A percentile compares a stretch with the other conserved stretches of the same genome.
Conservation (phyloP, 2,329 filamentous ascomycete species). For the Lizonia empirigonia region DNA sequence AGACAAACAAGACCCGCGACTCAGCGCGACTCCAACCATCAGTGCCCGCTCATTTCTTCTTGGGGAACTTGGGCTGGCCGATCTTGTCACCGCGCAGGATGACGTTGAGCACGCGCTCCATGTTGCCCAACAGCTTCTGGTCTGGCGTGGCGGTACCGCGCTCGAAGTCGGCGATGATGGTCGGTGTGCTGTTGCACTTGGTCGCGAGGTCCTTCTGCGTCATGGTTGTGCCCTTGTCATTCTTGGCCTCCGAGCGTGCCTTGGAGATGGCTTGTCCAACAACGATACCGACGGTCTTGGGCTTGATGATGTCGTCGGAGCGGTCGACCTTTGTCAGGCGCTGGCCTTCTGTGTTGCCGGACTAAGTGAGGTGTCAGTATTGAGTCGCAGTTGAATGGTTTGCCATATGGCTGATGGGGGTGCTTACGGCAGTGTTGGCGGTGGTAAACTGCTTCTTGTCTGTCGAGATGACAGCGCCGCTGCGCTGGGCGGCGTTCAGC, state of each 20-base stretch:
- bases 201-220: constrained; percentile 87
- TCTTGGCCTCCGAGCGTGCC: constrained; percentile 78
- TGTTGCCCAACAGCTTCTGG: constrained; percentile 77
- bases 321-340: constrained; percentile 98
- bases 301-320: constrained; percentile 95
- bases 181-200: constrained; percentile 85
- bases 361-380: constrained; percentile 7
- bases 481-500: constrained; percentile 87
- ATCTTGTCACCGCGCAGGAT: constrained; percentile 87
- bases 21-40: background rate
- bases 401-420: background rate
- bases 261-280: constrained; percentile 84
- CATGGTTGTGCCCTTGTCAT: constrained; percentile 74
- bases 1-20: background rate
- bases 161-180: constrained; percentile 85
- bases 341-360: constrained; percentile 71
- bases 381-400: background rate
- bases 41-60: constrained; percentile 54
- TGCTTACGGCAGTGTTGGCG: constrained; percentile 74
- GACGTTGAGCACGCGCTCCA: constrained; percentile 86
- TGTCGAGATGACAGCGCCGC: constrained; percentile 75
- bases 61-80: constrained; percentile 79
- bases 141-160: constrained; percentile 77
- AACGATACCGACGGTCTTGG: constrained; percentile 78
- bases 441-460: constrained; percentile 84